These are phyloP conservation scores for Paecilomyces sp. DNA, from an alignment of 2,329 filamentous ascomycete species.

Conservation along the genomic window DNA sequence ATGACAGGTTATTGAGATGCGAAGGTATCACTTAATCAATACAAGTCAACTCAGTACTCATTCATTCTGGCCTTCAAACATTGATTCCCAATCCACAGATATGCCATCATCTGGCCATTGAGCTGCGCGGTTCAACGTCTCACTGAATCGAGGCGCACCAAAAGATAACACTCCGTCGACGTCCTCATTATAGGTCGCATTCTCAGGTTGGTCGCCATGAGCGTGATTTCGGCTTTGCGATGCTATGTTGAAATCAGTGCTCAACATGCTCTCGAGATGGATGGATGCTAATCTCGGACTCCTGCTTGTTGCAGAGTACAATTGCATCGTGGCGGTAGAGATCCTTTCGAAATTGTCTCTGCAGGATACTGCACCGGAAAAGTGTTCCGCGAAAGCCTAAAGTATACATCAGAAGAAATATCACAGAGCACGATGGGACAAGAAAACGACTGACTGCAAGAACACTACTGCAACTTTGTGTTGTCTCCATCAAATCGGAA, in stretches of 20 bases:
- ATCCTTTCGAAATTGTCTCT: conserved; percentile 21
- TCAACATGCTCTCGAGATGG: neutral
- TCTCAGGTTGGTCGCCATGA: neutral
- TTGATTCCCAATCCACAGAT: neutral
- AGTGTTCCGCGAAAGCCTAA: conserved; percentile 21
- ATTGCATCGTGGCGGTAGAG: conserved; percentile 20
- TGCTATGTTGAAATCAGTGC: conserved; percentile 6
- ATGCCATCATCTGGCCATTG: conserved; percentile 6
- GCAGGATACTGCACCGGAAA: conserved; percentile 23
- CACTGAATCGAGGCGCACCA: conserved; percentile 6
- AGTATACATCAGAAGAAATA: conserved; percentile 10
- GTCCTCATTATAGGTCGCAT: conserved; percentile 1
- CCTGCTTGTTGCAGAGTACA: conserved; percentile 6
- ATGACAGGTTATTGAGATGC: too few relatives aligned
- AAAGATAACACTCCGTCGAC: conserved; percentile 5
- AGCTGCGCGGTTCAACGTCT: conserved; percentile 9
- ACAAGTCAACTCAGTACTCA: neutral
- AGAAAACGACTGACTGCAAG: neutral
- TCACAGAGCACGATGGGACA: neutral
- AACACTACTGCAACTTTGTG: conserved; percentile 19
- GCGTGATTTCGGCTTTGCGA: conserved; percentile 5
- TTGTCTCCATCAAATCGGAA: conserved; percentile 14
- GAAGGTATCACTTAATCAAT: too few relatives aligned
- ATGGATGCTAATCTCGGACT: conserved; percentile 6
- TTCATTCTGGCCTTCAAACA: neutral